These are phyloP conservation scores for Litchi chinensis DNA, from an alignment of 345 rosid species.

Conservation along the genomic window DNA sequence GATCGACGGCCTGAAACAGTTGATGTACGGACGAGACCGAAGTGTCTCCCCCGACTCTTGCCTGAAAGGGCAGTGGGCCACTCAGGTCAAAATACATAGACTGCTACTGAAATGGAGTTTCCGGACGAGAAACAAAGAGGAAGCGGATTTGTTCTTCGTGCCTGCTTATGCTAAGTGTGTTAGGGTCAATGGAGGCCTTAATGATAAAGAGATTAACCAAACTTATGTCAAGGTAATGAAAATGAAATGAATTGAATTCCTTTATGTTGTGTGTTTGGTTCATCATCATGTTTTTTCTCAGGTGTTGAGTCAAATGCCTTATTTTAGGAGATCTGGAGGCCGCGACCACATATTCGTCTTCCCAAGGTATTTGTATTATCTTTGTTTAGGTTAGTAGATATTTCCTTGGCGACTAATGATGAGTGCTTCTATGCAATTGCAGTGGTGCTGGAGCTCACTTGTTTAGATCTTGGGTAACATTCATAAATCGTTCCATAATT, in stretches of 20 bases:
- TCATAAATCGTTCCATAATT: conserved; percentile 73
- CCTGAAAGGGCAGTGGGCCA: conserved; percentile 94
- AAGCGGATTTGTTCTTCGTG: conserved; percentile 93
- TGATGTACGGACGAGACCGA: conserved; percentile 78
- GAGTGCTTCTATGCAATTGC: conserved; percentile 16
- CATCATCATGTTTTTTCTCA: conserved; percentile 25
- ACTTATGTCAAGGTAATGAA: conserved; percentile 74
- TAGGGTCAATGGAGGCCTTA: conserved; percentile 90
- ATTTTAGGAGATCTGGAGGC: conserved; percentile 88
- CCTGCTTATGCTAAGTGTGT: conserved; percentile 92
- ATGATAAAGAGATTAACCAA: conserved; percentile 83
- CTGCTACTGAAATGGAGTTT: conserved; percentile 62
- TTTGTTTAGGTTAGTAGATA: not conserved
- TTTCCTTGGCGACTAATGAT: conserved; percentile 12
- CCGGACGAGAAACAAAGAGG: conserved; percentile 73
- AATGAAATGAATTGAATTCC: no score
- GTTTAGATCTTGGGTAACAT: conserved; percentile 74
- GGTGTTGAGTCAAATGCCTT: conserved; percentile 93
- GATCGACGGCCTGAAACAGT: conserved; percentile 69
- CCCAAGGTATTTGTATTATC: conserved; percentile 62
- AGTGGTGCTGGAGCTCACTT: conserved; percentile 85
- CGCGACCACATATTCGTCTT: conserved; percentile 95
- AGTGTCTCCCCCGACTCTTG: conserved; percentile 56
- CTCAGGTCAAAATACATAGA: conserved; percentile 94
- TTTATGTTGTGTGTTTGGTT: no score